Conservation (phyloP, 345 rosid genomes). For the Fremontodendron californicum region DNA sequence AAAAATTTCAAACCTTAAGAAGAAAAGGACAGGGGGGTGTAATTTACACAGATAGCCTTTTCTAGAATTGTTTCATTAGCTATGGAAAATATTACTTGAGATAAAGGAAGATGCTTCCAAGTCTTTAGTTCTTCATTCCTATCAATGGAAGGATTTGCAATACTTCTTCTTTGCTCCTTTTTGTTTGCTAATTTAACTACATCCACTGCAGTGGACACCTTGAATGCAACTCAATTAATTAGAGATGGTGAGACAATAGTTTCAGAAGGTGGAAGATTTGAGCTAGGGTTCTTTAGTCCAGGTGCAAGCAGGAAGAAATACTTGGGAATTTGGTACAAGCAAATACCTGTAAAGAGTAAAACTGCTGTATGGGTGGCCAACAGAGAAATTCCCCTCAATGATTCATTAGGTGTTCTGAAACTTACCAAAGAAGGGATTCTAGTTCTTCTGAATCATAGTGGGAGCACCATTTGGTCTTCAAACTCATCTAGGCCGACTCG, state of each 20-base stretch:
- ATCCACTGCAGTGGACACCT: conserved; percentile 15
- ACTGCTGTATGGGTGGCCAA: conserved; percentile 52
- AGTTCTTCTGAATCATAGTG: conserved; percentile 16
- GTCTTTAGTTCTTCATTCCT: conserved; percentile 26
- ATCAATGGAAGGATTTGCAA: neutral
- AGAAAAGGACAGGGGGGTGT: neutral
- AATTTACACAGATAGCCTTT: neutral
- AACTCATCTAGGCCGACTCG: conserved; percentile 16
- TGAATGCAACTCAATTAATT: conserved; percentile 16
- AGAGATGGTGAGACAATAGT: conserved; percentile 29
- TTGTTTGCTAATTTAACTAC: neutral
- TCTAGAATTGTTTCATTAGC: neutral
- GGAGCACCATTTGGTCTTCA: conserved; percentile 34
- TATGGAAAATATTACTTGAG: neutral
- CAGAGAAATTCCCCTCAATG: conserved; percentile 31
- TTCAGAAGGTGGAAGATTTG: conserved; percentile 22
- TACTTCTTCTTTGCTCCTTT: neutral
- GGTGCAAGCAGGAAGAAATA: conserved; percentile 23
- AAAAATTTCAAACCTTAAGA: neutral
- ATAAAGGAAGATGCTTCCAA: neutral
- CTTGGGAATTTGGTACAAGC: conserved; percentile 45
- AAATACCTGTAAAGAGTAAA: neutral
- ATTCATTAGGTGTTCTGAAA: conserved; percentile 27
- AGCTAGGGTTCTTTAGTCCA: conserved; percentile 35
- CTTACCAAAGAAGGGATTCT: conserved; percentile 23